phyloP scores from a whole-genome alignment of 352 stramenopile genomes.

The Blastocystis sp. region DNA sequence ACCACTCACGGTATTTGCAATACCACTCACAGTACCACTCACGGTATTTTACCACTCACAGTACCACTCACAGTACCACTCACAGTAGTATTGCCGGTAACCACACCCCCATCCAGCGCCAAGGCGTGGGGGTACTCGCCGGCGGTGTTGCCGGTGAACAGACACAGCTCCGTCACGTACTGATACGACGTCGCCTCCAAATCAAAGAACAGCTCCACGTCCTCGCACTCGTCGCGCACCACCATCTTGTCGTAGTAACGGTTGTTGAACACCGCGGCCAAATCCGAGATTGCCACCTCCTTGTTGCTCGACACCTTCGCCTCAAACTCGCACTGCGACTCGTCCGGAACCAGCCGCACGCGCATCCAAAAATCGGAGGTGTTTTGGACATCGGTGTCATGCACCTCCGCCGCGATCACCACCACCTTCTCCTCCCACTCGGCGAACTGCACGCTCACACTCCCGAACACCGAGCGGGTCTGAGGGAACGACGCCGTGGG shows the following conservation, averaged over 20 bases:
- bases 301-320: background rate
- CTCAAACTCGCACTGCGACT: background rate
- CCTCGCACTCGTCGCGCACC: background rate
- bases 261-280: background rate
- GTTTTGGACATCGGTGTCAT: background rate
- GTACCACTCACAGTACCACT: too few species aligned
- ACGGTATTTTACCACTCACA: too few species aligned
- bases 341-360: background rate
- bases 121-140: conserved; percentile 28
- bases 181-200: background rate
- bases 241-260: conserved; percentile 52
- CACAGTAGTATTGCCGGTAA: too few species aligned
- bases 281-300: background rate
- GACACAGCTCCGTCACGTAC: conserved; percentile 39
- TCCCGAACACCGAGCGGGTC: background rate
- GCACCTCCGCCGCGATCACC: conserved; percentile 37
- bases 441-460: conserved; percentile 29
- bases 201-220: background rate
- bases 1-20: too few species aligned
- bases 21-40: too few species aligned
- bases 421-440: background rate
- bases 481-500: background rate
- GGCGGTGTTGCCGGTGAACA: conserved; percentile 3
- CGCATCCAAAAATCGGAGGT: background rate
- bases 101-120: background rate